Evolutionary conservation across 2,329 filamentous ascomycete genomes (phyloP), one percentile per base, ranked within the genome.

Genomic region (Hirsutella rhossiliensis): DNA sequence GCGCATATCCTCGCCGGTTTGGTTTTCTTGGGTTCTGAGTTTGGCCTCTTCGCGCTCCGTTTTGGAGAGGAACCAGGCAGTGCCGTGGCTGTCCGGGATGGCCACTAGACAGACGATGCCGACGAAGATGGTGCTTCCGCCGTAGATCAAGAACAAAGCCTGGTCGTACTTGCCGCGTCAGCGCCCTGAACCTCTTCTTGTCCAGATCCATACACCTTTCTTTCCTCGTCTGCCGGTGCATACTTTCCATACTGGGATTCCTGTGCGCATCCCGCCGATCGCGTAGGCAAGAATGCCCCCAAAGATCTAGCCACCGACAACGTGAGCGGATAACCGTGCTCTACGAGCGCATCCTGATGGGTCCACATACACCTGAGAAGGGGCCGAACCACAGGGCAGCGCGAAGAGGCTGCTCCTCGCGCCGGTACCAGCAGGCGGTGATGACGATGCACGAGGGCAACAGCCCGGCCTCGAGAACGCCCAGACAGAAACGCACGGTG

Each of bases 311-410:
- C 15, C 5, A 6, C 8, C 6, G 17, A 5, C 12, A 6, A 34
- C 5, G 32, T 34, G 6, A 9, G 8, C 32, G n/a, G n/a, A n/a
- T n/a, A n/a, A n/a, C 15, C 13, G 13, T 7, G 5, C 32, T 34
- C 32, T n/a, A 11, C 7, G 13, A 15, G 12, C 13, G 7, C 12
- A 8, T 5, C 13, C 15, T 34, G 13, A 6, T 6, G 13, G 32
- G 32, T 15, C 17, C 8, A n/a, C 32, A 8, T 34, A 34, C 32
- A 6, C 32, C 32, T 34, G 32, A 34, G 17, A 34, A 34, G 8
- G 32, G 32, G 6, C 32, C 61, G 47, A 76, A 78, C 74, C 74
- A 79, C 20, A 76, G 65, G 4, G 72, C 73, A 0, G 72, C 73
- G 3, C 75, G 63, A 4, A 61, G 60, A 1, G 75, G 73, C 48